phyloP scores from a whole-genome alignment of 1,284 basidiomycete species.

The Apiotrichum brassicae region DNA sequence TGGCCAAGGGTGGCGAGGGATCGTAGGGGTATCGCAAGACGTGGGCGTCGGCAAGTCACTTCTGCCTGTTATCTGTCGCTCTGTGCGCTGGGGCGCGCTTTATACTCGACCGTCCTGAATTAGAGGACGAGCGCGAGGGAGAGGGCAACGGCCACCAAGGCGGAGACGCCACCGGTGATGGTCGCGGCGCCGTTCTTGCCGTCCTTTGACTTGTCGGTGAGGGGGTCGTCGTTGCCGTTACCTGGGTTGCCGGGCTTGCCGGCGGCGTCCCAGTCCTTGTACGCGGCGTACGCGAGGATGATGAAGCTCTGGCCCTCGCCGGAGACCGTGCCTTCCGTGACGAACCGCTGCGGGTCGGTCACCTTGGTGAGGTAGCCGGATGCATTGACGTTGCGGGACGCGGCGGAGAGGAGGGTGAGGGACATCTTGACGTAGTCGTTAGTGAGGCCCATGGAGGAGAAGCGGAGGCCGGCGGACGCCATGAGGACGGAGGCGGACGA shows the following conservation, averaged over 20 bases:
- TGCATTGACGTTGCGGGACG: constrained; percentile 35
- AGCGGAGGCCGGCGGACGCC: constrained; percentile 63
- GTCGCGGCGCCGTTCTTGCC: neutral
- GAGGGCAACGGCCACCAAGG: no score
- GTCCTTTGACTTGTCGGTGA: constrained; percentile 4
- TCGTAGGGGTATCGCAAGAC: no score
- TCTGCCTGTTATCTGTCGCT: no score
- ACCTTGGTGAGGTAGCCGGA: constrained; percentile 64
- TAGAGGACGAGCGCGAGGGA: no score
- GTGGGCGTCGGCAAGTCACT: no score
- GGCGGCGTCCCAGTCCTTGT: constrained; percentile 59
- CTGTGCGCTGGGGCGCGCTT: no score
- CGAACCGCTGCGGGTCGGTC: constrained; percentile 60
- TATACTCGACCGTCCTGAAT: no score
- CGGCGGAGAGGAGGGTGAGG: constrained; percentile 32
- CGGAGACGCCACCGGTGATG: no score
- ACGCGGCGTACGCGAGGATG: constrained; percentile 62
- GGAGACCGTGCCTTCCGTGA: constrained; percentile 51
- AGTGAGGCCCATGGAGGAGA: constrained; percentile 44
- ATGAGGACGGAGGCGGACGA: constrained; percentile 67
- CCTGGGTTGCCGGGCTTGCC: constrained; percentile 53
- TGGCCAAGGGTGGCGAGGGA: no score
- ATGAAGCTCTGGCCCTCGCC: constrained; percentile 66
- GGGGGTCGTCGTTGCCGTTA: constrained; percentile 18
- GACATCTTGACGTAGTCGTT: constrained; percentile 35